Conservation (phyloP, 164 flowering plant genomes). For the Berberis vulgaris region DNA sequence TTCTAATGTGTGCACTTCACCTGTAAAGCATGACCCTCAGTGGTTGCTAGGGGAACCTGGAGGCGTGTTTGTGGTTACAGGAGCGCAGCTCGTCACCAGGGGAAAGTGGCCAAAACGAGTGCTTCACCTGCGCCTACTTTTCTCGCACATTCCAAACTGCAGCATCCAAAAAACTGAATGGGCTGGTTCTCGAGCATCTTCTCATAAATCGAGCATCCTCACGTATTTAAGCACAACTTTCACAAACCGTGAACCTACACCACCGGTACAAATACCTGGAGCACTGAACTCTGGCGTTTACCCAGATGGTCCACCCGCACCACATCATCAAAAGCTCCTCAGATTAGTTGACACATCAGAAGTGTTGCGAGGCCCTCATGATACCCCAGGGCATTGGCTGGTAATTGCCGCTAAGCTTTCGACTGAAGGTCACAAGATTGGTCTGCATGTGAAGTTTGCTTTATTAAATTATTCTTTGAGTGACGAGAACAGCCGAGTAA, state of each 20-base stretch:
- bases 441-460: constrained; percentile 68
- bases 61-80: constrained; percentile 75
- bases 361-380: constrained; percentile 66
- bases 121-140: constrained; percentile 76
- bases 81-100: constrained; percentile 66
- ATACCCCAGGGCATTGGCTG: constrained; percentile 79
- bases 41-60: constrained; percentile 40
- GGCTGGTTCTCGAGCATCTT: constrained; percentile 50
- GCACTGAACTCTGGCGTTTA: constrained; percentile 68
- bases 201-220: constrained; percentile 58
- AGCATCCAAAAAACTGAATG: constrained; percentile 58
- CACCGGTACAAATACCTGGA: constrained; percentile 39
- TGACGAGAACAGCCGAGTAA: too few species aligned
- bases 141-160: constrained; percentile 54
- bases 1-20: constrained; percentile 66
- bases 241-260: constrained; percentile 26
- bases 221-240: constrained; percentile 56
- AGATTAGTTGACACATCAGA: constrained; percentile 55
- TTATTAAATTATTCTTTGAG: constrained; percentile 38
- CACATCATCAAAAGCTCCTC: constrained; percentile 44
- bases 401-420: constrained; percentile 69
- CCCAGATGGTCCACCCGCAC: constrained; percentile 72
- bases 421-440: constrained; percentile 58
- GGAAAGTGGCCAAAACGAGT: constrained; percentile 68
- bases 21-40: constrained; percentile 52